phyloP scores from a whole-genome alignment of 768 basidiomycete genomes.

The Cystofilobasidium macerans region DNA sequence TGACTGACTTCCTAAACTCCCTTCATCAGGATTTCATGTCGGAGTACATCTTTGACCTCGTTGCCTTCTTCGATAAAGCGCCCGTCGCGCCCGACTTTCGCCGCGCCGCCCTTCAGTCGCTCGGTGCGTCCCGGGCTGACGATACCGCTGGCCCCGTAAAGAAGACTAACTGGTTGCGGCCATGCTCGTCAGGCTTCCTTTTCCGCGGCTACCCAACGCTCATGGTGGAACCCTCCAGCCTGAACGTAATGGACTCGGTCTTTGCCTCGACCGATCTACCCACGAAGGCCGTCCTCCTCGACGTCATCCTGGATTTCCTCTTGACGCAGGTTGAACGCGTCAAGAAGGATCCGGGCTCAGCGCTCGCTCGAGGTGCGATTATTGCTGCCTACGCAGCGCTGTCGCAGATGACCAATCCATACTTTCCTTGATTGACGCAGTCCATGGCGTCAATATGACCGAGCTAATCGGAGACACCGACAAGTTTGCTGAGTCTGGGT shows the following conservation, averaged over 20 bases:
- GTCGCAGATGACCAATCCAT: too few relatives aligned
- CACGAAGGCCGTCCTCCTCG: slow-evolving; percentile 59
- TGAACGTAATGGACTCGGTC: slow-evolving; percentile 77
- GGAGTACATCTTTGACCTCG: slow-evolving; percentile 67
- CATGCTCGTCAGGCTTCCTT: slow-evolving; percentile 56
- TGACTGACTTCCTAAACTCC: slow-evolving; percentile 14
- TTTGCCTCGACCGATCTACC: slow-evolving; percentile 67
- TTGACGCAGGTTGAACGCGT: slow-evolving; percentile 51
- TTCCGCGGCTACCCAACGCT: slow-evolving; percentile 85
- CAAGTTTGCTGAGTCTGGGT: slow-evolving; percentile 96
- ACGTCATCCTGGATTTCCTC: slow-evolving; percentile 85
- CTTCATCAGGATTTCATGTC: slow-evolving; percentile 53
- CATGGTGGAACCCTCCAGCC: slow-evolving; percentile 70
- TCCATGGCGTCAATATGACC: slow-evolving; percentile 70
- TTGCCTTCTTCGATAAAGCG: slow-evolving; percentile 63
- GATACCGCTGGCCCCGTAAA: too few relatives aligned
- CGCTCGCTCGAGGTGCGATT: neutral
- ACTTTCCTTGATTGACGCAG: too few relatives aligned
- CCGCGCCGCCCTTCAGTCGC: slow-evolving; percentile 67
- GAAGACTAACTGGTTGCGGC: too few relatives aligned
- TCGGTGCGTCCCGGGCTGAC: slow-evolving; percentile 68
- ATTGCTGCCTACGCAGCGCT: neutral
- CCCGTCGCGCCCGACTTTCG: slow-evolving; percentile 51
- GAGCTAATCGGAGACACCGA: slow-evolving; percentile 91
- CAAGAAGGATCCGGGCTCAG: slow-evolving; percentile 10